Evolutionary conservation across 371 early-diverging fungal species (phyloP).

Genomic region (Funneliformis caledonium): DNA sequence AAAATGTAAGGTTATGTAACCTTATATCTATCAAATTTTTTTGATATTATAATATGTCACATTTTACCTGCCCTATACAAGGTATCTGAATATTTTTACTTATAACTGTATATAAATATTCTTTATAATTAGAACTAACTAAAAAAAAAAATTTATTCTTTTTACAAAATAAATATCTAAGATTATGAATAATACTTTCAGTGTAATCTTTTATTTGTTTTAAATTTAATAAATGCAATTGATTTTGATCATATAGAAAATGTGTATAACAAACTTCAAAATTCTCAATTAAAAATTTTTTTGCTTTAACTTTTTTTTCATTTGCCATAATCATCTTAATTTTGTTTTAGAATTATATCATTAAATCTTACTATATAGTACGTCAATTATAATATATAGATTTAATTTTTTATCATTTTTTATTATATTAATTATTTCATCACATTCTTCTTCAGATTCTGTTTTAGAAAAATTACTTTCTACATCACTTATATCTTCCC

Average conservation of each 20-base stretch:
- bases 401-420: neutral
- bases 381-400: neutral
- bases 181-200: neutral
- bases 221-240: neutral
- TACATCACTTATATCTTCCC: no score
- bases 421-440: no score
- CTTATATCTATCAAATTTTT: no score
- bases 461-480: no score
- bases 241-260: constrained; percentile 25
- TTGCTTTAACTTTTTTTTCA: constrained; percentile 2
- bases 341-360: neutral
- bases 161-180: neutral
- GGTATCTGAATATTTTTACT: no score
- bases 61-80: neutral
- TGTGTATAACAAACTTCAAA: neutral
- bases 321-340: neutral
- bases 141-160: constrained; percentile 15
- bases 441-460: no score
- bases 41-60: neutral
- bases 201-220: neutral
- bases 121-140: neutral
- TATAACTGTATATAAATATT: neutral
- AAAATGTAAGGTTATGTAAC: no score
- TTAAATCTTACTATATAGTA: neutral
- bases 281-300: neutral